Evolutionary conservation across 2,329 filamentous ascomycete species (phyloP), one percentile per base, ranked within the genome.

Genomic region (Curvularia verruculosa): DNA sequence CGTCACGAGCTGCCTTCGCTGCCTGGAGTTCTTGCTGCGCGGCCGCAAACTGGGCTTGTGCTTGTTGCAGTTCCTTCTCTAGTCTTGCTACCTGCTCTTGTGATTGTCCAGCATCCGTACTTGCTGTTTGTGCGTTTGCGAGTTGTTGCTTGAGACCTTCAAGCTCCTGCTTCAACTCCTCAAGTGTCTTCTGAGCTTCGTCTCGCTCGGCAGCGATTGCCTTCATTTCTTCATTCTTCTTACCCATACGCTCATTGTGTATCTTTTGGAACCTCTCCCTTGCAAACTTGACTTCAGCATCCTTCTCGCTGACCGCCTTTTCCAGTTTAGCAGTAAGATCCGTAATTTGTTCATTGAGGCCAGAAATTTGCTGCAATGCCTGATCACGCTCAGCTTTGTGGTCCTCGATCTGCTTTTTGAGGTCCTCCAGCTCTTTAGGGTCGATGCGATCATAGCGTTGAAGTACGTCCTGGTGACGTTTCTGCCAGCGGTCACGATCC

Each of bases 361-460:
- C 72, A 39, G 80, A 77, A 28, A 81, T 69, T 60, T 86, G 78
- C 34, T 81, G 77, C 61, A 84, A 79, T 78, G 79, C 64, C 79
- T 82, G 66, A 54, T 81, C 79, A 46, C 79, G 80, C 66, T 92
- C 87, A 4, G 76, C 74, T 52, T 84, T 70, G 43, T 81, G 64
- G 23, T 73, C 72, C 15, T 86, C 79, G 51, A 97, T 85, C 57
- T 88, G 88, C 71, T 90, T 87, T 79, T 95, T 96, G 56, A 99
- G 84, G 58, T 89, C 88, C 68, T 98, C 94, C 73, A 97, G 85
- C 71, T 98, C 94, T 3, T 91, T 91, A 41, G 95, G 94, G 72
- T 99, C 95, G 50, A 96, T 91, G 54, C 94, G 91, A 66, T 96
- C 93, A 72, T 98, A 97, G 74, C 96, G 97, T 64, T 92, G 92